Evolutionary conservation across 306 rosid genomes (phyloP), one percentile per base, ranked within the genome.

Genomic region (Begonia fuchsioides): DNA sequence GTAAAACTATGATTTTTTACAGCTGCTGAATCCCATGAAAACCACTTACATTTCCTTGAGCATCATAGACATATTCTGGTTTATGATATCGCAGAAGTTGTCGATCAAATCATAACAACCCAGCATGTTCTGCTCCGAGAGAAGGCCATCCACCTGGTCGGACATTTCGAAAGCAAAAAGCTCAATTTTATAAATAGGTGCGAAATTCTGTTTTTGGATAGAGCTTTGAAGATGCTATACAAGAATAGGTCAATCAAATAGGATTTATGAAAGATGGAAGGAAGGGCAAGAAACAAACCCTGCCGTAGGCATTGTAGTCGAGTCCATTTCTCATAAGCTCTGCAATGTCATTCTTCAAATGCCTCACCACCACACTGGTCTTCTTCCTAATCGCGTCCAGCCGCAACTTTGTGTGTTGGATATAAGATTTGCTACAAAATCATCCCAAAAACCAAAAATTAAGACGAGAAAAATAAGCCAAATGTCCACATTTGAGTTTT

Each of bases 291-390:
- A 52, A 41, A 38, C 59, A 43, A 67, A 84, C 98, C 92, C 82
- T 79, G 53, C 54, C 70, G 38, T 72, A 85, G 38, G 98, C 94
- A 53, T 67, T 66, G 47, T 60, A 60, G 17, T 71, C 85, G 17
- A n/a, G 62, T 63, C 77, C 79, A 44, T 6, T 53, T 55, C 51
- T 69, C 15, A 90, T 82, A 57, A 81, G 93, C 39, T 79, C 92
- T 0, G 68, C 77, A 8, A 79, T 54, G 58, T 81, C 97, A 57
- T 61, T 69, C 76, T 81, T 90, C 61, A 63, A 46, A 56, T 64
- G 64, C 64, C 69, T 81, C 35, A 52, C 65, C 32, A 70, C 63
- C 1, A 84, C 76, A 15, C 26, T 69, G 66, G 59, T 90, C 62
- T 13, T 90, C 59, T 55, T 84, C 53, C 58, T 47, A 16, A 71